A percentile compares a stretch with the other conserved stretches of the same genome.
Conservation (phyloP, 257 asterid genomes). For the Nicotiana tabacum region DNA sequence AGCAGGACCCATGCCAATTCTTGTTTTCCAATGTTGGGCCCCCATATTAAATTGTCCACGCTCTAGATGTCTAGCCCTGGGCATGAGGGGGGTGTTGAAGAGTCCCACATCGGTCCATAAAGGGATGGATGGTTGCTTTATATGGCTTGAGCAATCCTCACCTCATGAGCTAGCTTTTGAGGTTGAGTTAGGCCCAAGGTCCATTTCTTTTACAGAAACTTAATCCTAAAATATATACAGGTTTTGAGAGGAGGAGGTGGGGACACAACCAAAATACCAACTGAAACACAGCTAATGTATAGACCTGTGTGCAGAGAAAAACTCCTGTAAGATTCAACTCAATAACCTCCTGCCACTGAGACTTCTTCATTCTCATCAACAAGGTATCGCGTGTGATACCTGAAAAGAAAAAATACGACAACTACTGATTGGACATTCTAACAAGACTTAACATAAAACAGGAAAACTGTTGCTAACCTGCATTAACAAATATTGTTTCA, state of each 20-base stretch:
- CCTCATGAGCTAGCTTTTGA: too few relatives aligned
- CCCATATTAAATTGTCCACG: too few relatives aligned
- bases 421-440: neutral
- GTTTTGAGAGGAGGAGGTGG: neutral
- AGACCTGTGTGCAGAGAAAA: constrained; percentile 88
- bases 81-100: too few relatives aligned
- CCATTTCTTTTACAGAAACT: neutral
- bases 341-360: constrained; percentile 98
- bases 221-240: neutral
- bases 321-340: constrained; percentile 95
- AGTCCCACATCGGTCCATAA: too few relatives aligned
- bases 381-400: constrained; percentile 95
- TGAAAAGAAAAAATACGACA: constrained; percentile 26
- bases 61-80: too few relatives aligned
- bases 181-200: too few relatives aligned
- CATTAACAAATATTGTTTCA: neutral
- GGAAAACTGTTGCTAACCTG: neutral
- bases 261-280: constrained; percentile 1
- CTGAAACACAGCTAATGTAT: neutral
- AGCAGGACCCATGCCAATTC: too few relatives aligned
- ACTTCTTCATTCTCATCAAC: constrained; percentile 89
- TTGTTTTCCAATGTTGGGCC: too few relatives aligned
- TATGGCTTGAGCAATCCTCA: too few relatives aligned
- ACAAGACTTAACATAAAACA: neutral
- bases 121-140: too few relatives aligned